Base-by-base conservation (phyloP, 2,329 filamentous ascomycete genomes). In the Thermothelomyces thermophilus region DNA sequence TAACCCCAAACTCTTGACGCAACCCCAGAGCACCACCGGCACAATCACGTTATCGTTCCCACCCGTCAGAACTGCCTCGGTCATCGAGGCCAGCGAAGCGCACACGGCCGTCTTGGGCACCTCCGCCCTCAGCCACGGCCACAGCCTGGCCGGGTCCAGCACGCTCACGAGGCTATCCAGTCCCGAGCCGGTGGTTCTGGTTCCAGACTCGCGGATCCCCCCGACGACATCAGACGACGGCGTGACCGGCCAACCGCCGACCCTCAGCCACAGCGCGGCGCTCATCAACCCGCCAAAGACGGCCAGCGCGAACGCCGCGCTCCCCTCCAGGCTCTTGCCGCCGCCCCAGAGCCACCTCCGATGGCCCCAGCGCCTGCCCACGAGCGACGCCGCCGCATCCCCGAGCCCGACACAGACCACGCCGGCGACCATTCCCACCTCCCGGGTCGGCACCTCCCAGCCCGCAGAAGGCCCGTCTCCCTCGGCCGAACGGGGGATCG, bases 1-100 rank as follows among this genome's bases (percentile, higher is more conserved):
- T 31, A 59, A 39, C 40, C 77, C 77, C 53, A 91, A 68, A 17
- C 87, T 88, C 68, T 91, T 86, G 34, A 95, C 90, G 61, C 95
- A 83, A 52, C 90, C 79, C 93, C 93, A 98, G 53, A 98, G 70
- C 44, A 95, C 83, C 50, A 98, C 82, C 3, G 93, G 93, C 56
- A 97, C 91, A 56, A 97, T 84, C 16, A 98, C 93, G 73, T 98
- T 98, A 74, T 98, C 93, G 68, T 98, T 98, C 26, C 91, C 93
- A 2, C 93, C 93, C 13, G 93, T 97, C 56, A 98, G 71, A 41
- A 96, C 91, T 22, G 93, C 90, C 71, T 98, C 93, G 46, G 93
- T 95, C 59, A 96, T 75, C 67, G 90, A 96, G 24, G 90, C 88
- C 51, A 90, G 80, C 36, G 77, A 76, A 6, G 87, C 90, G 57